phyloP scores from a whole-genome alignment of 148 eudicot genomes.

The Camellia lanceoleosa region DNA sequence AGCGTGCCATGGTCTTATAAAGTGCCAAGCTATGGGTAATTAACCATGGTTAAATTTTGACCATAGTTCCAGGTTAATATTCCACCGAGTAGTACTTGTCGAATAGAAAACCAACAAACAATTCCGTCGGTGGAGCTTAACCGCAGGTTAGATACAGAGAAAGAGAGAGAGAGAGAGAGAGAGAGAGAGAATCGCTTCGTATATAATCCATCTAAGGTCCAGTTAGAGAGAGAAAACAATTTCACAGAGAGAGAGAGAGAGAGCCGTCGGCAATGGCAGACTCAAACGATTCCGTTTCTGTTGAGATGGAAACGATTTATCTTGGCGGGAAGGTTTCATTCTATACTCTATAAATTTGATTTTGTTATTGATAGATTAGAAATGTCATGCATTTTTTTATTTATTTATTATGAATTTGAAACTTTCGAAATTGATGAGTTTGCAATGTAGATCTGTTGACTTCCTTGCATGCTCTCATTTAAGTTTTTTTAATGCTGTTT shows the following conservation, averaged over 20 bases:
- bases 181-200: conserved; percentile 27
- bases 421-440: background rate
- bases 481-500: background rate
- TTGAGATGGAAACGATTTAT: conserved; percentile 81
- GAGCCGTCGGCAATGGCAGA: conserved; percentile 65
- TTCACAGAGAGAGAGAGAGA: conserved; percentile 12
- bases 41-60: conserved; percentile 23
- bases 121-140: conserved; percentile 30
- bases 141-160: conserved; percentile 11
- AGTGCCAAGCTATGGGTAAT: conserved; percentile 20
- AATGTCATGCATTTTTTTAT: background rate
- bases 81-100: background rate
- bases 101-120: background rate
- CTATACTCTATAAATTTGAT: background rate
- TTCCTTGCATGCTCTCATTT: background rate
- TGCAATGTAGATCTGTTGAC: conserved; percentile 1
- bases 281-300: conserved; percentile 54
- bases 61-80: conserved; percentile 16
- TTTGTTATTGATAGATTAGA: background rate
- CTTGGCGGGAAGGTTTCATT: conserved; percentile 72
- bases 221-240: conserved; percentile 16
- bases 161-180: conserved; percentile 19
- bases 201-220: conserved; percentile 31
- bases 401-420: background rate
- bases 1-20: conserved; percentile 10